Percentiles rank a stretch among this genome's conserved stretches.
phyloP scores from a whole-genome alignment of 2,329 filamentous ascomycete genomes.

The Fusarium continuum region DNA sequence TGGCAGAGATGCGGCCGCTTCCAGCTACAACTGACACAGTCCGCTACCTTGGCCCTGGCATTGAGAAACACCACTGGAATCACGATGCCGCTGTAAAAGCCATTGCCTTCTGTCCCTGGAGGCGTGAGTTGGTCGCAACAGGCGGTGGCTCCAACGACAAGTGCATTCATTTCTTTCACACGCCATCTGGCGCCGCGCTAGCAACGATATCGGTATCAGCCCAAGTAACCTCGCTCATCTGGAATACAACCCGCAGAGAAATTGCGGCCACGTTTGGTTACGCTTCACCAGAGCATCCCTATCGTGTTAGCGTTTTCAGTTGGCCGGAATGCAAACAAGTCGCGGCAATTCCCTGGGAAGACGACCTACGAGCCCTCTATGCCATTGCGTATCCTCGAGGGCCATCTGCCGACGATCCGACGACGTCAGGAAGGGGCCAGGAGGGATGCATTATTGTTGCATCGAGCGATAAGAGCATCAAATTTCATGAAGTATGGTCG shows the following conservation, averaged over 20 bases:
- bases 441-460: slow-evolving; percentile 84
- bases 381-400: slow-evolving; percentile 82
- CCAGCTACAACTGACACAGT: slow-evolving; percentile 49
- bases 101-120: slow-evolving; percentile 96
- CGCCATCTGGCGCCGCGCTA: slow-evolving; percentile 80
- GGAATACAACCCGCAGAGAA: slow-evolving; percentile 85
- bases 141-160: slow-evolving; percentile 94
- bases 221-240: slow-evolving; percentile 92
- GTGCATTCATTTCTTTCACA: slow-evolving; percentile 95
- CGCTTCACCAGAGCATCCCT: slow-evolving; percentile 86
- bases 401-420: slow-evolving; percentile 44
- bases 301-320: slow-evolving; percentile 89
- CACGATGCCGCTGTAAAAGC: slow-evolving; percentile 94
- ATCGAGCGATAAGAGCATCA: slow-evolving; percentile 89
- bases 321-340: slow-evolving; percentile 93
- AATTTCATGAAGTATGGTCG: slow-evolving; percentile 96
- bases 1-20: slow-evolving; percentile 44
- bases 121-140: slow-evolving; percentile 84
- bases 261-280: slow-evolving; percentile 96
- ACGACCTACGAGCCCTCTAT: slow-evolving; percentile 81
- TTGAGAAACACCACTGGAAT: slow-evolving; percentile 75
- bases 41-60: slow-evolving; percentile 61
- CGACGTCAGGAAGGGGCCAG: slow-evolving; percentile 40
- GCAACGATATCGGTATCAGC: slow-evolving; percentile 92
- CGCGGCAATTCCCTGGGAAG: slow-evolving; percentile 84